phyloP scores from a whole-genome alignment of 345 rosid genomes.

The Salix purpurea region DNA sequence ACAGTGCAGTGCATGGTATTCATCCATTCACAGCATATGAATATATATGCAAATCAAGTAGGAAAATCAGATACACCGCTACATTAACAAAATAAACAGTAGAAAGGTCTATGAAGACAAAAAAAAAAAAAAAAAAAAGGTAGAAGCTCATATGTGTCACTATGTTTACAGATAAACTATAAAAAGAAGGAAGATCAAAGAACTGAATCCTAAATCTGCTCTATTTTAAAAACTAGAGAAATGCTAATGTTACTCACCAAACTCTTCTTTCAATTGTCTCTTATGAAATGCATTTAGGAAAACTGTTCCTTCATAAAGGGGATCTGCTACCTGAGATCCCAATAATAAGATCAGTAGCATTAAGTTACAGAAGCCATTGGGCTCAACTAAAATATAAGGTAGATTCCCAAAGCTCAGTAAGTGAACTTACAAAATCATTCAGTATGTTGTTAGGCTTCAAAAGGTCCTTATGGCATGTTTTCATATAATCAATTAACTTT shows the following conservation, averaged over 20 bases:
- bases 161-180: neutral
- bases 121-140: neutral
- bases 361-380: conserved; percentile 9
- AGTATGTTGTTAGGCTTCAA: conserved; percentile 22
- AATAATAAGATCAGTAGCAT: conserved; percentile 19
- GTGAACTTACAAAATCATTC: conserved; percentile 49
- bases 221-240: neutral
- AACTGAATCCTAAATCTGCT: neutral
- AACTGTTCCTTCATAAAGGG: conserved; percentile 61
- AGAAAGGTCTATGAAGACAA: neutral
- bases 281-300: conserved; percentile 58
- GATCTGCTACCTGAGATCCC: conserved; percentile 46
- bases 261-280: conserved; percentile 65
- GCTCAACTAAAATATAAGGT: neutral
- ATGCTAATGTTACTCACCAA: conserved; percentile 45
- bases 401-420: conserved; percentile 5
- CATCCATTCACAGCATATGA: neutral
- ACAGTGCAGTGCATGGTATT: neutral
- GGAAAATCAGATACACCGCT: neutral
- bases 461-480: conserved; percentile 38
- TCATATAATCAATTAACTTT: conserved; percentile 55
- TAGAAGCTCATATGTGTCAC: neutral
- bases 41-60: neutral
- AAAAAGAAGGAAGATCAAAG: neutral
- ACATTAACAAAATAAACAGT: neutral